Conservation (phyloP, 139 green algal species). For the Bryopsis sp. region DNA sequence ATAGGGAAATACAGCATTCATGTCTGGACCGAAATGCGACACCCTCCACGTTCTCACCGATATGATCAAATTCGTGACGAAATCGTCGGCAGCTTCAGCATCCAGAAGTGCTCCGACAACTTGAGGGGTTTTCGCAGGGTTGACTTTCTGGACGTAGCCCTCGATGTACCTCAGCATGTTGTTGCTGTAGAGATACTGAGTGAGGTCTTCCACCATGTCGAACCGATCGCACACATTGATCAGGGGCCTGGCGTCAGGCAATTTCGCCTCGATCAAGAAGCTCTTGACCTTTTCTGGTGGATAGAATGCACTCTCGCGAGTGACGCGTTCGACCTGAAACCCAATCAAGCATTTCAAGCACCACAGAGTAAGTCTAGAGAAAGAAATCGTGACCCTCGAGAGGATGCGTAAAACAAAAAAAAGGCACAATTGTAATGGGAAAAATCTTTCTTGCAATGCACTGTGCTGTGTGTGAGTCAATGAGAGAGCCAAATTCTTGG, state of each 20-base stretch:
- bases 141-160: conserved; percentile 98
- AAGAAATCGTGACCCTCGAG: too few species aligned
- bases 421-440: too few species aligned
- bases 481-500: too few species aligned
- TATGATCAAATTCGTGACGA: conserved; percentile 98
- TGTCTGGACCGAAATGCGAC: neutral
- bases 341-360: too few species aligned
- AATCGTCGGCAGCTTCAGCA: conserved; percentile 85
- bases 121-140: conserved; percentile 30
- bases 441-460: too few species aligned
- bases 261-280: conserved; percentile 99
- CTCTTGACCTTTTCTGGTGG: conserved; percentile 72
- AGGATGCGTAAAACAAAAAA: too few species aligned
- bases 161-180: conserved; percentile 94
- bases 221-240: conserved; percentile 99
- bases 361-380: too few species aligned
- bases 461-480: too few species aligned
- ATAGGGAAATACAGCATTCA: conserved; percentile 5
- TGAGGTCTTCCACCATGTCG: conserved; percentile 93
- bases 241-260: conserved; percentile 91
- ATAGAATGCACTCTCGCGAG: conserved; percentile 84
- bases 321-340: conserved; percentile 93
- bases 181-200: conserved; percentile 85
- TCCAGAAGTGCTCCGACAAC: conserved; percentile 97
- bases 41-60: conserved; percentile 75